Conservation (phyloP, 345 rosid genomes). For the Rhodamnia argentea region DNA sequence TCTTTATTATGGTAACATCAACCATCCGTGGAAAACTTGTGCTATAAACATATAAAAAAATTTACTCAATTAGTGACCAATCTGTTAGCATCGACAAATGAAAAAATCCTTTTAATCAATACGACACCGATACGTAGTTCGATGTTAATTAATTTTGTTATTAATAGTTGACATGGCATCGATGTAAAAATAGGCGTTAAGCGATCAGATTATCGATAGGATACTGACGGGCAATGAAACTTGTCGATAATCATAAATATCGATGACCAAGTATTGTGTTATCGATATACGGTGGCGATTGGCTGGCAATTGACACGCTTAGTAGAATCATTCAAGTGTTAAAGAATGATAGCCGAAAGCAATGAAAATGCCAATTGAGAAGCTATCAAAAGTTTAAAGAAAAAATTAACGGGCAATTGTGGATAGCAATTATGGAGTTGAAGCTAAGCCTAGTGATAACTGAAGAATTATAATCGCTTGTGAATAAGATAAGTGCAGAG, state of each 20-base stretch:
- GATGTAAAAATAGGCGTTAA: background rate
- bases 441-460: background rate
- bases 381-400: background rate
- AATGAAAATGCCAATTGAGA: background rate
- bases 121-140: background rate
- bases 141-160: background rate
- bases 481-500: background rate
- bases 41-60: background rate
- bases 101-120: background rate
- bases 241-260: background rate
- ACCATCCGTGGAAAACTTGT: background rate
- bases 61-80: background rate
- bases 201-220: background rate
- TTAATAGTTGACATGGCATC: background rate
- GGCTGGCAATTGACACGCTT: background rate
- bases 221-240: background rate
- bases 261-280: fast-evolving
- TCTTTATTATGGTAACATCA: background rate
- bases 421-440: background rate
- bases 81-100: background rate
- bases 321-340: background rate
- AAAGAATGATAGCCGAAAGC: background rate
- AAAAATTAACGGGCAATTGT: background rate
- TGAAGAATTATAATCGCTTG: background rate
- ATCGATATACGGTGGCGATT: fast-evolving